phyloP scores from a whole-genome alignment of 371 early-diverging fungal species.

The Parasitella parasitica region DNA sequence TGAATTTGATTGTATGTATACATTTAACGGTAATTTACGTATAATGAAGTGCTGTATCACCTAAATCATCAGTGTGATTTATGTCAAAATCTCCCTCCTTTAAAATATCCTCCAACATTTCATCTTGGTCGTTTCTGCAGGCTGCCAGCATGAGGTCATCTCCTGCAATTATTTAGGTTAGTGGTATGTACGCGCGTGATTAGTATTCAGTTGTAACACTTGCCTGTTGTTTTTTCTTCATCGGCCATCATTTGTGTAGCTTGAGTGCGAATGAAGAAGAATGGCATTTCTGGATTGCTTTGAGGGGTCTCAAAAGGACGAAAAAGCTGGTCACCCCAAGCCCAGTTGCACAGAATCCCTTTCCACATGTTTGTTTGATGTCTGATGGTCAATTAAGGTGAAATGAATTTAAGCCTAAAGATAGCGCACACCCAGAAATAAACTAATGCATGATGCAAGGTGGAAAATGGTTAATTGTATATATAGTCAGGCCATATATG shows the following conservation, averaged over 20 bases:
- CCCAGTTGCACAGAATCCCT: no score
- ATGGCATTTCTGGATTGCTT: no score
- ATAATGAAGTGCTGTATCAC: slow-evolving; percentile 66
- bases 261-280: background rate
- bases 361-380: no score
- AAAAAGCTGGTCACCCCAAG: no score
- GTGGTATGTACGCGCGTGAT: background rate
- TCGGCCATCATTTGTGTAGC: background rate
- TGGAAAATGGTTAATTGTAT: no score
- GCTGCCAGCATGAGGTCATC: slow-evolving; percentile 62
- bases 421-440: no score
- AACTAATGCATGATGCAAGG: no score
- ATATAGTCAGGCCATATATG: background rate
- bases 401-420: no score
- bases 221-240: slow-evolving; percentile 16
- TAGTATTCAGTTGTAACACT: background rate
- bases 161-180: slow-evolving; percentile 6
- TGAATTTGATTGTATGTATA: background rate
- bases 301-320: no score
- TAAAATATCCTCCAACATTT: slow-evolving; percentile 50
- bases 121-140: slow-evolving; percentile 62
- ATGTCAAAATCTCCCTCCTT: slow-evolving; percentile 44
- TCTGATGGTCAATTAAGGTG: no score
- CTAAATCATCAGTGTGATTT: slow-evolving; percentile 60
- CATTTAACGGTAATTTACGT: slow-evolving; percentile 41